A percentile compares a stretch with the other conserved stretches of the same genome.
These are phyloP conservation scores for Kingdonia uniflora DNA, from an alignment of 164 flowering plant genomes.

Conservation along the genomic window DNA sequence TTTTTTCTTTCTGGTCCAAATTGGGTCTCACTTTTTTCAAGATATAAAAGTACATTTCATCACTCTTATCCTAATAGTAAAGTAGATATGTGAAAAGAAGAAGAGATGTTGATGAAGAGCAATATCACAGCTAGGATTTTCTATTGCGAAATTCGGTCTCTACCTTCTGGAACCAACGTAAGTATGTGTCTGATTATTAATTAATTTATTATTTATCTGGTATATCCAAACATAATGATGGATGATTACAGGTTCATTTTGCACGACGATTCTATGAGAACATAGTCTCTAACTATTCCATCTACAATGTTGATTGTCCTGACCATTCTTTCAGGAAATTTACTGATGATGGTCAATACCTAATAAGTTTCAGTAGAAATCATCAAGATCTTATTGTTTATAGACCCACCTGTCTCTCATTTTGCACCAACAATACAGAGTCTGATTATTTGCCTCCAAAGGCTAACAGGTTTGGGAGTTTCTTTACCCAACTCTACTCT, in stretches of 20 bases:
- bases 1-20: too few species aligned
- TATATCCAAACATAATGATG: neutral
- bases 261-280: slow-evolving; percentile 88
- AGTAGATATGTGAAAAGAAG: too few species aligned
- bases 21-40: too few species aligned
- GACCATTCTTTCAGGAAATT: slow-evolving; percentile 87
- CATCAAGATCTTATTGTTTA: slow-evolving; percentile 85
- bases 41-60: too few species aligned
- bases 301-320: slow-evolving; percentile 84
- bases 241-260: slow-evolving; percentile 53
- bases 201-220: neutral
- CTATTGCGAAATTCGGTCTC: slow-evolving; percentile 52
- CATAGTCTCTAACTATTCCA: slow-evolving; percentile 70
- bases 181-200: too few species aligned
- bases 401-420: slow-evolving; percentile 77
- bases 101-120: too few species aligned
- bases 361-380: slow-evolving; percentile 85
- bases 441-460: slow-evolving; percentile 62
- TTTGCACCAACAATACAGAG: slow-evolving; percentile 64
- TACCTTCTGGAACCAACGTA: slow-evolving; percentile 61
- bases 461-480: slow-evolving; percentile 77
- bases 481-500: slow-evolving; percentile 64
- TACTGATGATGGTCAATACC: slow-evolving; percentile 90
- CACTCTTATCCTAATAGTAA: too few species aligned
- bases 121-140: slow-evolving; percentile 49